These are phyloP conservation scores for Lachancea thermotolerans DNA, from an alignment of 805 yeast species.

Conservation along the genomic window DNA sequence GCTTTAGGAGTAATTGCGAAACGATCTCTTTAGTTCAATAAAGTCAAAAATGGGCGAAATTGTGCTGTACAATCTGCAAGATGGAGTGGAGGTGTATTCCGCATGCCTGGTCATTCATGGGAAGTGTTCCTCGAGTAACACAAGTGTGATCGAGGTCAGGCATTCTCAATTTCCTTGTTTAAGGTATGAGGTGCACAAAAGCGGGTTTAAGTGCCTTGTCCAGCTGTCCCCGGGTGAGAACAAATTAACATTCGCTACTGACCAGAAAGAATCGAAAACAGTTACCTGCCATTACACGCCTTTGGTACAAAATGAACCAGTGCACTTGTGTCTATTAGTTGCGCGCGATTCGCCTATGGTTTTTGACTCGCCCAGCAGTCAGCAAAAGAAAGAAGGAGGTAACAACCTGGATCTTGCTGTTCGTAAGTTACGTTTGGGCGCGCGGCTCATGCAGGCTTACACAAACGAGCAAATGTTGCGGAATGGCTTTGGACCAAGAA, in stretches of 20 bases:
- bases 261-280: conserved; percentile 32
- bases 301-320: conserved; percentile 56
- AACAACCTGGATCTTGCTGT: conserved; percentile 66
- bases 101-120: conserved; percentile 50
- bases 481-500: conserved; percentile 69
- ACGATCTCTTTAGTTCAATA: no score
- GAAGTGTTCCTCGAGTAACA: conserved; percentile 24
- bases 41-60: conserved; percentile 11
- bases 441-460: conserved; percentile 82
- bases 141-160: conserved; percentile 39
- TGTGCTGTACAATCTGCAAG: conserved; percentile 31
- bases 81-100: conserved; percentile 35
- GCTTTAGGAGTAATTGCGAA: no score
- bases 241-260: conserved; percentile 42
- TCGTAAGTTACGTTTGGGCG: conserved; percentile 70
- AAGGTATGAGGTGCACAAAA: conserved; percentile 59
- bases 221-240: conserved; percentile 70
- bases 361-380: conserved; percentile 59
- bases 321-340: conserved; percentile 71
- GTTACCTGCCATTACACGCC: conserved; percentile 47
- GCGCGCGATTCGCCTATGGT: conserved; percentile 67
- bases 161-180: conserved; percentile 51
- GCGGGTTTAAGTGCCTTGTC: conserved; percentile 67
- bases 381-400: conserved; percentile 45
- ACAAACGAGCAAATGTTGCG: conserved; percentile 85